Base-by-base conservation (phyloP, 768 basidiomycete genomes). In the Leucosporidium scottii region DNA sequence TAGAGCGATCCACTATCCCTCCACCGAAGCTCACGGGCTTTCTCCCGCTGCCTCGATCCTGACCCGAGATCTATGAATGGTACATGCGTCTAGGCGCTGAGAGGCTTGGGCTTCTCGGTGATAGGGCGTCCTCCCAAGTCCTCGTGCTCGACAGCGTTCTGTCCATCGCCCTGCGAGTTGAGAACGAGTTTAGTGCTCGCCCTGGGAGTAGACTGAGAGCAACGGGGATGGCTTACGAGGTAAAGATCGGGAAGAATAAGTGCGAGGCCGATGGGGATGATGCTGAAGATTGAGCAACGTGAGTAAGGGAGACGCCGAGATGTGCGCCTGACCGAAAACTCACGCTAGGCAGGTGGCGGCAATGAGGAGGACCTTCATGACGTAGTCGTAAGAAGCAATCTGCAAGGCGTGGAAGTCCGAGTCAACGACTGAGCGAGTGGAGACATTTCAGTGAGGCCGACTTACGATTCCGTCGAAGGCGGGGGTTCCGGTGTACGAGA, bases 241-340 rank as follows among this genome's bases (percentile, higher is more conserved):
- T 84, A 82, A 82, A 84, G 86, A 73, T 88, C 80, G 20, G 84
- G 84, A 80, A 87, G 85, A 62, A 84, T 78, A 71, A 87, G 77
- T 3, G 86, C 78, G 66, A 85, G 79, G 36, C 84, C 39, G 62
- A 88, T 78, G 12, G 88, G 87, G 0, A 87, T 74, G 59, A 87
- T 78, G 67, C 39, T 44, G 39, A n/a, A n/a, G n/a, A n/a, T n/a
- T 44, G 39, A 17, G 15, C 3, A 10, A 17, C 10, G 39, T 44
- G 3, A 44, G 39, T 15, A 44, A 15, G 39, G 15, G 15, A 6
- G 13, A 44, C 39, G 8, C 39, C 10, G 39, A 44, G 13, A 44
- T 10, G 6, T n/a, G n/a, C n/a, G n/a, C n/a, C n/a, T 8, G 15
- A 34, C 10, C 34, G 39, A 44, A 44, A 44, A 44, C 39, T 44